phyloP scores from a whole-genome alignment of 768 basidiomycete genomes.

The Termitomyces sp. region DNA sequence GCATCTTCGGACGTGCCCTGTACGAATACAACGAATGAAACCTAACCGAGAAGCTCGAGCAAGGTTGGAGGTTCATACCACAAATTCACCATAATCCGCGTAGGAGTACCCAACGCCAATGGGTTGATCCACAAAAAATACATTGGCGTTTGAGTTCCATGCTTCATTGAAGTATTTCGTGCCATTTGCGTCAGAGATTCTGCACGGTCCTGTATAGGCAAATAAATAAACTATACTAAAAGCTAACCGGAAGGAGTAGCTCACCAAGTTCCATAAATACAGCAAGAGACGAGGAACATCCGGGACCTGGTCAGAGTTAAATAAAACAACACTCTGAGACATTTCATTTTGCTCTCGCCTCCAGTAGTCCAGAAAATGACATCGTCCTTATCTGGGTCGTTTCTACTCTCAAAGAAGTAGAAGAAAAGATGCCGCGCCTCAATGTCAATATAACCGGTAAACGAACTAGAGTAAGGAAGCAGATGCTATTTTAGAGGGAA shows the following conservation, averaged over 20 bases:
- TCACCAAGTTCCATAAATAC: constrained; percentile 71
- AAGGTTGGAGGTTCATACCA: constrained; percentile 29
- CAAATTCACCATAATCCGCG: constrained; percentile 56
- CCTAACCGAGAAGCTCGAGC: not conserved
- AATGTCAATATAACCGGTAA: constrained; percentile 66
- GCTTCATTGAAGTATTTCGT: constrained; percentile 52
- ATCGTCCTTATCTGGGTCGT: constrained; percentile 53
- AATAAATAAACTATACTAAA: not conserved
- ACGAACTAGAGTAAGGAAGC: constrained; percentile 29
- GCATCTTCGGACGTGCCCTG: constrained; percentile 64
- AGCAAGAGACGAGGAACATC: constrained; percentile 44
- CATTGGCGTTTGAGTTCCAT: constrained; percentile 65
- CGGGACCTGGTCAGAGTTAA: constrained; percentile 25
- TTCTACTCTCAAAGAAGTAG: constrained; percentile 74
- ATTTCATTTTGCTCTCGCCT: constrained; percentile 20
- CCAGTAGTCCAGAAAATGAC: constrained; percentile 55
- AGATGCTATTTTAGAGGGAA: not conserved
- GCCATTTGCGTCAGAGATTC: constrained; percentile 44
- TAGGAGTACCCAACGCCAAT: constrained; percentile 59
- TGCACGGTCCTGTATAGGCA: constrained; percentile 53
- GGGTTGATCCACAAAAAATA: constrained; percentile 62
- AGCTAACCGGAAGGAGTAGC: not conserved
- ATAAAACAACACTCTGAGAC: not conserved
- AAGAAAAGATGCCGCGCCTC: constrained; percentile 63
- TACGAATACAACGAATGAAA: not conserved